Conservation (phyloP, 1,284 basidiomycete species). For the Boletellus dicymbophilus region DNA sequence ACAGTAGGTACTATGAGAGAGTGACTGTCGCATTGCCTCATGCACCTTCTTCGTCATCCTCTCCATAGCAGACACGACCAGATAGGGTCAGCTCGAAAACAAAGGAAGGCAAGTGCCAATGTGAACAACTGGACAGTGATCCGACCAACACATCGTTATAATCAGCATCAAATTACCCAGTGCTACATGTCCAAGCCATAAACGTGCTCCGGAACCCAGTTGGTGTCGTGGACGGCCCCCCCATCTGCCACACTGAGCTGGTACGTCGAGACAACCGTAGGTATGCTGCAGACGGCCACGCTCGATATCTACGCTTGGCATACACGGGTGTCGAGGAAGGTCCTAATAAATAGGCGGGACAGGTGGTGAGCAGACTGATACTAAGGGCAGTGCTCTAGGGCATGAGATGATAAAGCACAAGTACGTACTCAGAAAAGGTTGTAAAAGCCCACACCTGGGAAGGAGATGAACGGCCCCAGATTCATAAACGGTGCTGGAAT, state of each 20-base stretch:
- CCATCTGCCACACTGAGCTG: constrained; percentile 57
- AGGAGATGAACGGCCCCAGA: neutral
- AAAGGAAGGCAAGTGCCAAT: no score
- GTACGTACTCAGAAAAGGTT: constrained; percentile 56
- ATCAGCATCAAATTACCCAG: no score
- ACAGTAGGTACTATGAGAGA: no score
- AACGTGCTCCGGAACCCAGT: constrained; percentile 62
- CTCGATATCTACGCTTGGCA: constrained; percentile 67
- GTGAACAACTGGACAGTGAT: no score
- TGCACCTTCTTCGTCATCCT: no score
- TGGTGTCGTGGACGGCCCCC: constrained; percentile 49
- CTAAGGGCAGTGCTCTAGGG: no score
- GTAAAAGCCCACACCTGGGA: constrained; percentile 63
- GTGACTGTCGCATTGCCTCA: no score
- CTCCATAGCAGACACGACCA: no score
- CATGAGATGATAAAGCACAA: no score
- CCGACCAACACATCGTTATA: no score
- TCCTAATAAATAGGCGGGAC: constrained; percentile 2
- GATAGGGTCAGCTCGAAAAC: no score
- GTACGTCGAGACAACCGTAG: constrained; percentile 60
- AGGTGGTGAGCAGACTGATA: no score
- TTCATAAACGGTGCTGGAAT: neutral
- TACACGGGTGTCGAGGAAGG: constrained; percentile 46
- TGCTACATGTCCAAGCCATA: constrained; percentile 64
- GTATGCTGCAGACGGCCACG: constrained; percentile 58